Evolutionary conservation across 192 early-diverging fungal species (phyloP).

Genomic region (Gamsiella multidivaricata): DNA sequence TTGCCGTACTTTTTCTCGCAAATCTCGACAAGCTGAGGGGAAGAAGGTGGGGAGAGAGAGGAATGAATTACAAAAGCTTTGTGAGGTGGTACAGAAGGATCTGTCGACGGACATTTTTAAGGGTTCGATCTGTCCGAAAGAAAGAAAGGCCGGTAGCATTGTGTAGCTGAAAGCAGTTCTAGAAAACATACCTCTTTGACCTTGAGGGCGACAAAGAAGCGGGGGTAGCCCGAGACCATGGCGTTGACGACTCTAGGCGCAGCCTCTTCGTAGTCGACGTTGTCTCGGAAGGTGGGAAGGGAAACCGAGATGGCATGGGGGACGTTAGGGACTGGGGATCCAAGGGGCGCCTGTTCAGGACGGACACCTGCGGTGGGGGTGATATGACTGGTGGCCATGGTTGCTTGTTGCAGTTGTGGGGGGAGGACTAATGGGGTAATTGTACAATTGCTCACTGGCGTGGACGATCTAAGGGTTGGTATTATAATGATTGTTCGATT

Average conservation of each 20-base stretch:
- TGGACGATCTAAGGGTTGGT: too few species aligned
- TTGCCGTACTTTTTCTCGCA: conserved; percentile 75
- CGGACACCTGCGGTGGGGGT: conserved; percentile 36
- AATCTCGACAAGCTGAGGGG: conserved; percentile 41
- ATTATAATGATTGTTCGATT: too few species aligned
- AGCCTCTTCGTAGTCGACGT: conserved; percentile 94
- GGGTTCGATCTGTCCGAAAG: too few species aligned
- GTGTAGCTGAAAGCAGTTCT: not conserved
- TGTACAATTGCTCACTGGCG: too few species aligned
- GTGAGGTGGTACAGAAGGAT: too few species aligned
- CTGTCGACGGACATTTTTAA: too few species aligned
- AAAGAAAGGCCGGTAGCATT: too few species aligned
- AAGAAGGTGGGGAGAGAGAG: not conserved
- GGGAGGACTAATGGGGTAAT: too few species aligned
- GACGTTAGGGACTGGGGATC: conserved; percentile 80
- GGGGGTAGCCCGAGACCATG: conserved; percentile 91
- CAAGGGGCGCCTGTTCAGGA: conserved; percentile 61
- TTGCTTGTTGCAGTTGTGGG: too few species aligned
- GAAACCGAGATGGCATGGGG: conserved; percentile 90
- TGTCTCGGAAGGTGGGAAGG: conserved; percentile 90
- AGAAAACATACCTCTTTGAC: conserved; percentile 69
- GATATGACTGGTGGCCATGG: conserved; percentile 31
- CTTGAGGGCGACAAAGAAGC: conserved; percentile 87
- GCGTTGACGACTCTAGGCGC: conserved; percentile 71
- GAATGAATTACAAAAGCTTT: not conserved